Conservation (phyloP, 2,329 filamentous ascomycete species). For the Aaosphaeria arxii region DNA sequence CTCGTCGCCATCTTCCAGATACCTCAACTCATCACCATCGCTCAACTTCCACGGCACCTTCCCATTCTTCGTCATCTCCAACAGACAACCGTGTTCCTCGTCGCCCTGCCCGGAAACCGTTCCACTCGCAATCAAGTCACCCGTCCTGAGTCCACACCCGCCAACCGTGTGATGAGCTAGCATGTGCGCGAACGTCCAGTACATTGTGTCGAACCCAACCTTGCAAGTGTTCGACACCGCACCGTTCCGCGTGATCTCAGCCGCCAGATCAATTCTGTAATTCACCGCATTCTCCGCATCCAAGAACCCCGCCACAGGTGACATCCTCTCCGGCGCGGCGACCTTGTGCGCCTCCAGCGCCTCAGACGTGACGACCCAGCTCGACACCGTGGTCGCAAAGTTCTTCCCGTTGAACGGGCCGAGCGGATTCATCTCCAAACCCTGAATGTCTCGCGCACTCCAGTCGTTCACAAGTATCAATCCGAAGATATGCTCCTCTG, state of each 20-base stretch:
- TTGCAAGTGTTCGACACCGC: conserved; percentile 18
- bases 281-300: conserved; percentile 19
- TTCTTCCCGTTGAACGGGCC: conserved; percentile 62
- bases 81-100: conserved; percentile 41
- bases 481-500: conserved; percentile 58
- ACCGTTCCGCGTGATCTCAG: conserved; percentile 17
- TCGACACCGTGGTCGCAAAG: conserved; percentile 58
- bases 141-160: conserved; percentile 41
- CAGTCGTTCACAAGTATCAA: conserved; percentile 64
- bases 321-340: conserved; percentile 15
- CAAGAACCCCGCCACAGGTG: conserved; percentile 20
- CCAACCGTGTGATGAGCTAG: conserved; percentile 43
- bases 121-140: conserved; percentile 45
- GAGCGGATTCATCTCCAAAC: conserved; percentile 58
- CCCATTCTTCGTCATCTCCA: conserved; percentile 41
- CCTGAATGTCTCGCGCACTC: conserved; percentile 62
- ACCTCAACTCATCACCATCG: conserved; percentile 32
- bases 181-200: conserved; percentile 48
- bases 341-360: conserved; percentile 46
- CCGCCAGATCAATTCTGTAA: conserved; percentile 23
- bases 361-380: conserved; percentile 61
- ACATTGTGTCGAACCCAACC: conserved; percentile 38
- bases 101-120: conserved; percentile 41
- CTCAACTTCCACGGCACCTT: conserved; percentile 22
- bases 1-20: conserved; percentile 42